These are phyloP conservation scores for Ceratopteris richardii DNA, from an alignment of 75 land plant species.

Conservation along the genomic window DNA sequence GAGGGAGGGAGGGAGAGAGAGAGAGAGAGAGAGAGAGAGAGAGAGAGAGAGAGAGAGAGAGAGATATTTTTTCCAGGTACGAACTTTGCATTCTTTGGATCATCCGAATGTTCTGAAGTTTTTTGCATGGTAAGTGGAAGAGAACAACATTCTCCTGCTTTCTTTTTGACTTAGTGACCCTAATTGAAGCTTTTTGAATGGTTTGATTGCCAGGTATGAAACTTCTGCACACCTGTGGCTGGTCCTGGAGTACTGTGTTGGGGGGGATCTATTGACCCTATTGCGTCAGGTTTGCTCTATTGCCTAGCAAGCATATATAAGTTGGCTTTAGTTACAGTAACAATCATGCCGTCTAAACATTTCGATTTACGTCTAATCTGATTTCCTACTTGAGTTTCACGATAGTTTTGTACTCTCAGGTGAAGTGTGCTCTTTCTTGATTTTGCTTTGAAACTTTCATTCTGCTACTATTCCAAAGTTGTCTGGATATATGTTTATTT, in stretches of 20 bases:
- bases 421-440: no score
- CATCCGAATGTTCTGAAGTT: conserved; percentile 87
- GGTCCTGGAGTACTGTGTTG: conserved; percentile 95
- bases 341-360: no score
- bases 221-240: conserved; percentile 96
- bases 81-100: conserved; percentile 70
- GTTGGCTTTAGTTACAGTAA: no score
- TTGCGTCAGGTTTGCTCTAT: conserved; percentile 58
- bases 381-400: no score
- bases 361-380: no score
- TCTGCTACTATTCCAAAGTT: background rate
- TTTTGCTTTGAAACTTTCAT: background rate
- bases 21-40: conserved; percentile 8
- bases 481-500: background rate
- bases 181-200: no score
- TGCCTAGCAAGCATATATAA: conserved; percentile 1
- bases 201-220: conserved; percentile 65
- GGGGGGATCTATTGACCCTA: conserved; percentile 87
- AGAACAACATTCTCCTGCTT: no score
- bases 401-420: no score
- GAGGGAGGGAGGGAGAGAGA: conserved; percentile 5
- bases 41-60: conserved; percentile 8
- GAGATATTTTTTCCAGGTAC: conserved; percentile 46
- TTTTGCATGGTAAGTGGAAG: conserved; percentile 67
- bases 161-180: no score